These are phyloP conservation scores for Entomophthora muscae DNA, from an alignment of 371 early-diverging fungal genomes.

Conservation along the genomic window DNA sequence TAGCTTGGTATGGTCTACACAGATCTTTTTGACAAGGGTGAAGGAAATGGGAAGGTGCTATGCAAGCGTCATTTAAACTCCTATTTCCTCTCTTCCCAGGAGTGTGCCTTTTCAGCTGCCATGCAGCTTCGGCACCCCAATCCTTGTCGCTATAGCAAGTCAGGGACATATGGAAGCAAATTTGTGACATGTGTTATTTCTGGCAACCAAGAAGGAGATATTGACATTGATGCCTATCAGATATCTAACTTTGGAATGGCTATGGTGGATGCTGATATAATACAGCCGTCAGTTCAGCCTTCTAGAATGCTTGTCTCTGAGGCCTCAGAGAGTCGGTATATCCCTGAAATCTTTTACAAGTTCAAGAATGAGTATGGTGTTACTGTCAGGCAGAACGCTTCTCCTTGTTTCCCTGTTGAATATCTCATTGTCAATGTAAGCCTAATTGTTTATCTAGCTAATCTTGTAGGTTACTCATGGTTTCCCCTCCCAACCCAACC, in stretches of 20 bases:
- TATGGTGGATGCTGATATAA: conserved; percentile 79
- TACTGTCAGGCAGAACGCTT: conserved; percentile 63
- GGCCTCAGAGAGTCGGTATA: conserved; percentile 56
- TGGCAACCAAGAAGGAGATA: conserved; percentile 60
- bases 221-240: conserved; percentile 82
- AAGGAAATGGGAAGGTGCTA: conserved; percentile 61
- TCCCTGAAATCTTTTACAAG: conserved; percentile 92
- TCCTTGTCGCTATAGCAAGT: conserved; percentile 42
- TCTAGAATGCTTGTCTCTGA: conserved; percentile 72
- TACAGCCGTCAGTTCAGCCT: conserved; percentile 82
- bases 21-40: conserved; percentile 78
- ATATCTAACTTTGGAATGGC: conserved; percentile 84
- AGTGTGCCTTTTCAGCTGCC: conserved; percentile 76
- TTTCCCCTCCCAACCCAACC: conserved; percentile 66
- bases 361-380: conserved; percentile 86
- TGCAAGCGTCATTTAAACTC: conserved; percentile 78
- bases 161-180: conserved; percentile 71
- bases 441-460: neutral
- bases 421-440: conserved; percentile 86
- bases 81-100: conserved; percentile 89
- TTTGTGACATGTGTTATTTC: conserved; percentile 88
- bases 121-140: conserved; percentile 74
- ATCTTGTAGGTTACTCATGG: conserved; percentile 69
- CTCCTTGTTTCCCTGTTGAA: conserved; percentile 91
- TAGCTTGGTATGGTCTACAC: conserved; percentile 92